Percentiles rank a stretch among this genome's conserved stretches.
These are phyloP conservation scores for Coelastrella sp. DNA, from an alignment of 139 green algal species.

Conservation along the genomic window DNA sequence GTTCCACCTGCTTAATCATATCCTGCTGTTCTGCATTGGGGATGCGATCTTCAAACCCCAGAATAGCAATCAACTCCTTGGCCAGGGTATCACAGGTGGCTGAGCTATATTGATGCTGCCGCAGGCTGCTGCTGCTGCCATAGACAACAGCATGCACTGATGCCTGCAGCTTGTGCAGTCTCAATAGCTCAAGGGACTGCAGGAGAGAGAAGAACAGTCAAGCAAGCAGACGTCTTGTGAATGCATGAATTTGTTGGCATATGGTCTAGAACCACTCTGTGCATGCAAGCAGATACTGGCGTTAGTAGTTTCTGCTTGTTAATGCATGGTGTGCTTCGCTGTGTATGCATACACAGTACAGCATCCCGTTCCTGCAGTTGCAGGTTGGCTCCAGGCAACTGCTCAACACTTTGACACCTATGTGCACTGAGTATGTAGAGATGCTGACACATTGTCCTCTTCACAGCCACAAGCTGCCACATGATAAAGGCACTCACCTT, in stretches of 20 bases:
- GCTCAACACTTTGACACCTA: background rate
- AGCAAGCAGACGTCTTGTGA: too few relatives aligned
- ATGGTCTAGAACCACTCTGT: background rate
- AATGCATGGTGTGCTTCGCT: too few relatives aligned
- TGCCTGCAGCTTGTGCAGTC: constrained; percentile 4
- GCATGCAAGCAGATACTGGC: background rate
- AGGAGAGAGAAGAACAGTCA: background rate
- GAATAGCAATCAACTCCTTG: background rate
- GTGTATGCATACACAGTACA: background rate
- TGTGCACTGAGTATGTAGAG: background rate
- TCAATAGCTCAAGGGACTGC: background rate
- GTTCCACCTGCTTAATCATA: too few relatives aligned
- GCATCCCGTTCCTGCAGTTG: background rate
- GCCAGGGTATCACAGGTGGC: background rate
- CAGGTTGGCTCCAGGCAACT: background rate
- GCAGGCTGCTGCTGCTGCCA: too few relatives aligned
- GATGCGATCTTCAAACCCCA: background rate
- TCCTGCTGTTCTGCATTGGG: background rate
- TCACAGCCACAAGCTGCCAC: background rate
- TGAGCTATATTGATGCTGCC: background rate
- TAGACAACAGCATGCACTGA: background rate
- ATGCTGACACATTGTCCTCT: background rate
- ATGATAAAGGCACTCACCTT: constrained; percentile 37
- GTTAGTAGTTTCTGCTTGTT: too few relatives aligned
- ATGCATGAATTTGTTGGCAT: too few relatives aligned